A percentile compares a stretch with the other conserved stretches of the same genome.
Evolutionary conservation across 768 basidiomycete species (phyloP).

Genomic region (Tricholoma terreum): DNA sequence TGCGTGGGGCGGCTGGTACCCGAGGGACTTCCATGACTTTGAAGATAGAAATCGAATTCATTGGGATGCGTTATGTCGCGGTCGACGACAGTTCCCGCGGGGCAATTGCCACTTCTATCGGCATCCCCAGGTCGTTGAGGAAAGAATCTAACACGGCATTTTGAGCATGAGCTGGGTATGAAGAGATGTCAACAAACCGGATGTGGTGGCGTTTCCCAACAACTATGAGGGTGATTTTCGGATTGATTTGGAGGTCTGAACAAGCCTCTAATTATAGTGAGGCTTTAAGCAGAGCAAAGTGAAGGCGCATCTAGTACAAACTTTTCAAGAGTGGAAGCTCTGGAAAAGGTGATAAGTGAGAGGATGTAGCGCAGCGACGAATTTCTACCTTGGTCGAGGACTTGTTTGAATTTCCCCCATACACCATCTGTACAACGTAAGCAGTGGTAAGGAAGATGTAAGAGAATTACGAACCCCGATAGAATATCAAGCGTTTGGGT

Average conservation of each 20-base stretch:
- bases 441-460: conserved; percentile 18
- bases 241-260: conserved; percentile 48
- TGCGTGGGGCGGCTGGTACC: conserved; percentile 62
- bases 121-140: conserved; percentile 33
- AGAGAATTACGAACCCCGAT: conserved; percentile 47
- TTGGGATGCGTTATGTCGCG: conserved; percentile 64
- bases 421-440: conserved; percentile 42
- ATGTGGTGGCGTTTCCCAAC: conserved; percentile 79
- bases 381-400: conserved; percentile 51
- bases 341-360: conserved; percentile 12
- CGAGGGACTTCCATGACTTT: conserved; percentile 72
- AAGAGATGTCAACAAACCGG: conserved; percentile 24
- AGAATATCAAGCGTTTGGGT: conserved; percentile 68
- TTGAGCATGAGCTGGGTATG: neutral
- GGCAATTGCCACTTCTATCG: conserved; percentile 70
- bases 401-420: conserved; percentile 47
- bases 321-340: conserved; percentile 63
- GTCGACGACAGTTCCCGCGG: conserved; percentile 78
- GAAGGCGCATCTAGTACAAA: conserved; percentile 22
- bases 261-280: conserved; percentile 56
- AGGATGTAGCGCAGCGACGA: neutral
- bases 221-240: conserved; percentile 71
- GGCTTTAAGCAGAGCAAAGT: neutral
- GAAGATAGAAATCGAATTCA: conserved; percentile 77
- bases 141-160: conserved; percentile 29